phyloP scores from a whole-genome alignment of 1,139 yeast species.

The Yamadazyma diddensiae region DNA sequence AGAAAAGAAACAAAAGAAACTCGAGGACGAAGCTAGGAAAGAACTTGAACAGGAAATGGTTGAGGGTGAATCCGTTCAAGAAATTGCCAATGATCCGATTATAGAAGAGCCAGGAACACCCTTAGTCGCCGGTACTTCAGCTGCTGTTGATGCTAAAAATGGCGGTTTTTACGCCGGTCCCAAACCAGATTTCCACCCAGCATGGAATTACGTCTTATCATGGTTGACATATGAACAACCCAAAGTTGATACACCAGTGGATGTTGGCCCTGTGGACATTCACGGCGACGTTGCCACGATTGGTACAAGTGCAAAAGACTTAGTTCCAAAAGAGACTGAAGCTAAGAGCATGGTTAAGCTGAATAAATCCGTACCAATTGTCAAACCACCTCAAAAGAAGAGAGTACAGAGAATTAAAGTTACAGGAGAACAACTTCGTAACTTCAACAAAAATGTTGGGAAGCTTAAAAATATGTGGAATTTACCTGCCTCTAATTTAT shows the following conservation, averaged over 20 bases:
- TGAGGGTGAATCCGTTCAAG: constrained; percentile 5
- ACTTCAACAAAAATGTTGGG: constrained; percentile 18
- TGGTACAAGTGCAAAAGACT: neutral
- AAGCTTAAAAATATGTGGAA: constrained; percentile 34
- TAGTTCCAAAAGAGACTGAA: neutral
- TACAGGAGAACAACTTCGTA: constrained; percentile 13
- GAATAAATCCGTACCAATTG: constrained; percentile 1
- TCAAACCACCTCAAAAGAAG: constrained; percentile 3
- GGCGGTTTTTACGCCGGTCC: constrained; percentile 24
- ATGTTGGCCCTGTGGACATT: neutral
- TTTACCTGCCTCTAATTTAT: constrained; percentile 28
- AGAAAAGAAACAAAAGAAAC: constrained; percentile 14
- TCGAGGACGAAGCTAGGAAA: constrained; percentile 7
- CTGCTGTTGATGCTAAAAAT: too few species aligned
- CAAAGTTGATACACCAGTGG: neutral
- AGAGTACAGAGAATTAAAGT: constrained; percentile 11
- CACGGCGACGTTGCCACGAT: neutral
- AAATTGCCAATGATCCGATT: constrained; percentile 8
- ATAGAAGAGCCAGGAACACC: constrained; percentile 12
- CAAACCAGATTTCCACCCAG: constrained; percentile 31
- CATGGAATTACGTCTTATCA: constrained; percentile 38
- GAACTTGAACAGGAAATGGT: constrained; percentile 4
- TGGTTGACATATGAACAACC: constrained; percentile 32
- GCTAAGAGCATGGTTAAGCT: constrained; percentile 1
- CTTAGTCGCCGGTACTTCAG: constrained; percentile 1